phyloP scores from a whole-genome alignment of 805 yeast genomes.

The Lipomyces starkeyi region DNA sequence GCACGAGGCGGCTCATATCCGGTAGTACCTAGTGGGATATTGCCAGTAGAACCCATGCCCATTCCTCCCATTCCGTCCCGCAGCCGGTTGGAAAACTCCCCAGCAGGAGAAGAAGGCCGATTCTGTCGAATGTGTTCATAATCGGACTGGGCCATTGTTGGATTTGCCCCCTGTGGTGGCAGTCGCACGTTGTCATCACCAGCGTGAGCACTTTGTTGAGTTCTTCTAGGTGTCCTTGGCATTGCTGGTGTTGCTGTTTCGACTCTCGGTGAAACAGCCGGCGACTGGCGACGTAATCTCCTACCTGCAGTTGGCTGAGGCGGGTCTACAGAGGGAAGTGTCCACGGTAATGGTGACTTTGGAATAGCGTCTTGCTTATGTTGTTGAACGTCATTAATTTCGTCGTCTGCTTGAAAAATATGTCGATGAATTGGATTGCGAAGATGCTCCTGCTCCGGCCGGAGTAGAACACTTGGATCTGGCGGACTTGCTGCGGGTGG shows the following conservation, averaged over 20 bases:
- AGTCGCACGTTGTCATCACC: background rate
- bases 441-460: background rate
- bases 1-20: background rate
- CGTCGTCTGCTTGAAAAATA: constrained; percentile 4
- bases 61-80: background rate
- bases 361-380: background rate
- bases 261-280: background rate
- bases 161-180: background rate
- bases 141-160: background rate
- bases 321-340: background rate
- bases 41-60: background rate
- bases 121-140: background rate
- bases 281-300: background rate
- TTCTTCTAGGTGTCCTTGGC: background rate
- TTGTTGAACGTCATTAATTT: background rate
- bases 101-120: background rate
- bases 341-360: background rate
- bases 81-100: background rate
- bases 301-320: background rate
- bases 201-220: background rate
- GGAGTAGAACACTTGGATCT: background rate
- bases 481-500: background rate
- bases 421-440: background rate
- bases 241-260: background rate
- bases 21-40: background rate